Conservation (phyloP, 208 protist species). For the Tritrichomonas musculus region DNA sequence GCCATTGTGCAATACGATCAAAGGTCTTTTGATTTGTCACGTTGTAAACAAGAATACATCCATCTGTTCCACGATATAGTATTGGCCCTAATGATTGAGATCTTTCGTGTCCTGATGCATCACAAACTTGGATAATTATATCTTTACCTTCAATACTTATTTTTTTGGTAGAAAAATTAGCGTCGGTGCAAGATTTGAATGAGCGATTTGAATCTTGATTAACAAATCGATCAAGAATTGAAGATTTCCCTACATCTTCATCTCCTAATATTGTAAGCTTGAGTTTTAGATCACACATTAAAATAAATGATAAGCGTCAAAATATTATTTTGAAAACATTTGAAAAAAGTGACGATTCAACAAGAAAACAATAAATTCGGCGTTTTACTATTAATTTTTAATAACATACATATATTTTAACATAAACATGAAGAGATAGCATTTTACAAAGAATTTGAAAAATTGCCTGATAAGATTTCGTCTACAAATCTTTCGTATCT, state of each 20-base stretch:
- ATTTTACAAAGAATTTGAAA: too few relatives aligned
- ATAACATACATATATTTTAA: too few relatives aligned
- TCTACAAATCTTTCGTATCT: too few relatives aligned
- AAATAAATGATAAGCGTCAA: too few relatives aligned
- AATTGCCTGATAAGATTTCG: too few relatives aligned
- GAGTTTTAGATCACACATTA: too few relatives aligned
- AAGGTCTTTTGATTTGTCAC: neutral
- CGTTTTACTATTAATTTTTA: too few relatives aligned
- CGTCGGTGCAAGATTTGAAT: neutral
- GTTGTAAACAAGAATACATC: neutral
- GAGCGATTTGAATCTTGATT: too few relatives aligned
- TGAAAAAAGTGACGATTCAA: too few relatives aligned
- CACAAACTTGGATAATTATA: neutral
- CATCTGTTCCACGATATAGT: neutral
- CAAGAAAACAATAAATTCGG: too few relatives aligned
- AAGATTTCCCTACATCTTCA: neutral
- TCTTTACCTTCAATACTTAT: neutral
- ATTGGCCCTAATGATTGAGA: neutral
- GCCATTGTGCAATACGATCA: neutral
- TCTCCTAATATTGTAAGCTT: neutral
- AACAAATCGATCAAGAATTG: neutral
- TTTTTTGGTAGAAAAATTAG: neutral
- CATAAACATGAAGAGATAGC: too few relatives aligned
- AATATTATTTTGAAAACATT: too few relatives aligned
- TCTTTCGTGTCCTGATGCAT: conserved; percentile 20